Evolutionary conservation across 2,329 filamentous ascomycete genomes (phyloP).

Genomic region (Cladosporium sp.): DNA sequence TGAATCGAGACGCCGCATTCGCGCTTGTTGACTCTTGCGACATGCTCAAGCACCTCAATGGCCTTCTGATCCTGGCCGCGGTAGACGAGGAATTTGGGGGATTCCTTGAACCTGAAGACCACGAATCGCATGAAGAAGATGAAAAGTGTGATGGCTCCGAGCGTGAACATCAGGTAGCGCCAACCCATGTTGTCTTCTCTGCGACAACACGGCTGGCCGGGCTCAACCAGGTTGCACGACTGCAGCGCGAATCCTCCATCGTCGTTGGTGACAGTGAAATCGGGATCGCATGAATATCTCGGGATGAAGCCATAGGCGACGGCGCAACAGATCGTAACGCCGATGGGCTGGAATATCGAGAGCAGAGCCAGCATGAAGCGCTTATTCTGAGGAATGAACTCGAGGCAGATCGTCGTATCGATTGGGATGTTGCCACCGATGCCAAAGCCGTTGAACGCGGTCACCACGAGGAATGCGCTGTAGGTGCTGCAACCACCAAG

Average conservation of each 20-base stretch:
- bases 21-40: slow-evolving; percentile 41
- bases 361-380: slow-evolving; percentile 51
- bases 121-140: slow-evolving; percentile 52
- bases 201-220: slow-evolving; percentile 34
- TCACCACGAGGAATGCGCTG: slow-evolving; percentile 49
- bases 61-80: slow-evolving; percentile 50
- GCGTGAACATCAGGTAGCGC: slow-evolving; percentile 41
- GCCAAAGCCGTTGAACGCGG: slow-evolving; percentile 52
- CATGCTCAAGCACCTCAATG: slow-evolving; percentile 41
- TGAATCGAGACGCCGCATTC: slow-evolving; percentile 32
- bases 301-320: slow-evolving; percentile 54
- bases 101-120: slow-evolving; percentile 54
- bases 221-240: slow-evolving; percentile 38
- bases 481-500: slow-evolving; percentile 50
- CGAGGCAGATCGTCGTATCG: slow-evolving; percentile 53
- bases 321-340: slow-evolving; percentile 48
- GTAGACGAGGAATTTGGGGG: slow-evolving; percentile 56
- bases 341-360: slow-evolving; percentile 54
- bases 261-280: slow-evolving; percentile 35
- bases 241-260: slow-evolving; percentile 37
- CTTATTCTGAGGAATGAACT: slow-evolving; percentile 50
- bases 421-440: slow-evolving; percentile 52
- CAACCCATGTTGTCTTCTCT: slow-evolving; percentile 41
- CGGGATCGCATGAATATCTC: slow-evolving; percentile 47
- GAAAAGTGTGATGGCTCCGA: slow-evolving; percentile 37